Evolutionary conservation across 2,329 filamentous ascomycete species (phyloP), one percentile per base, ranked within the genome.

Genomic region (Fusarium foetens): DNA sequence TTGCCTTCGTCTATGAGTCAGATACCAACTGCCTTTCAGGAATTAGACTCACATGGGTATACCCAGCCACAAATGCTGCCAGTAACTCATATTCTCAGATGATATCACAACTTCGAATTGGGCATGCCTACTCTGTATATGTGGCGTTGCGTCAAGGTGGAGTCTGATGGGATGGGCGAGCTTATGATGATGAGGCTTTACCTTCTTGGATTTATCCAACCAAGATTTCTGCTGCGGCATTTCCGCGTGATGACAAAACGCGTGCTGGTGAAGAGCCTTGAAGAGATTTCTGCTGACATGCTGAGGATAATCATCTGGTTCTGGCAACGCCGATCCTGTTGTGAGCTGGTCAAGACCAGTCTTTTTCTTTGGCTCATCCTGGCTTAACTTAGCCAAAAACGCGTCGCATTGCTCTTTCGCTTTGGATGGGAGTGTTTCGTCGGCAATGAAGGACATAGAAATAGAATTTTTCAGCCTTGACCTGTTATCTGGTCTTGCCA

Each of bases 371-470:
- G 33, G 41, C 10, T 38, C 29, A 19, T 48, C 54, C 6, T 58
- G 41, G 23, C 8, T 58, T 0, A 58, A 0, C 2, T 1, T 48
- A 1, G 14, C 4, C 0, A 49, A 4, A 9, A 58, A 49, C 8
- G 23, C 8, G 23, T 58, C 54, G 31, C 54, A 58, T 2, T 31
- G 19, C 0, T 36, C 41, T 0, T 48, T 58, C 0, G 41, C 23
- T 2, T 36, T 9, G 6, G 4, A 0, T 0, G 54, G 41, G 2
- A 58, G 39, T 0, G 23, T 10, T 0, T 8, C 36, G 23, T 29
- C 10, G 1, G 25, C 10, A 2, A 39, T 53, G 0, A 53, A 53
- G 3, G 35, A 0, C 2, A 53, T 2, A 0, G 5, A 27, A 12
- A 53, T 53, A 0, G 3, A 16, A 1, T 53, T 53, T 3, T 29